Evolutionary conservation across 495 filamentous ascomycete species (phyloP), one percentile per base, ranked within the genome.

Genomic region (Aspergillus bridgeri): DNA sequence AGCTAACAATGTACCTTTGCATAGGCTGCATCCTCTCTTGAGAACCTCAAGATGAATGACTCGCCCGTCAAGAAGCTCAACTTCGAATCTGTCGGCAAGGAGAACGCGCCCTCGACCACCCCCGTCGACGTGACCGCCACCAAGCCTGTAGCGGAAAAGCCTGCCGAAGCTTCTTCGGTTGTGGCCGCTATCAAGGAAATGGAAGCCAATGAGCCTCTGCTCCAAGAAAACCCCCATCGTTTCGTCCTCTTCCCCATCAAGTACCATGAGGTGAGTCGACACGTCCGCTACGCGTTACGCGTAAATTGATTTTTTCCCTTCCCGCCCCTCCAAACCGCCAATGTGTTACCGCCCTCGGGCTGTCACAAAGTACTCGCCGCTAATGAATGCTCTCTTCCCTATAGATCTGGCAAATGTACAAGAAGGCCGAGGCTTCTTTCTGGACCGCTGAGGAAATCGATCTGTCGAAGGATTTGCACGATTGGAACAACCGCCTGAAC

Each of bases 381-480:
- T 38, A 38, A 38, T 13, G 3, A 21, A 5, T 23, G 21, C 42
- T 51, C 46, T 43, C 58, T 57, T 53, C 48, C 38, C 54, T 25
- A 69, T 65, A 93, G 94, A 93, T 98, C 78, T 98, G 94, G 94
- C 95, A 97, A 76, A 97, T 98, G 93, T 98, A 98, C 85, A 98
- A 98, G 88, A 98, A 98, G 80, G 95, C 95, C 64, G 93, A 97
- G 75, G 94, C 94, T 22, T 98, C 95, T 42, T 98, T 98, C 85
- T 98, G 94, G 94, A 98, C 95, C 53, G 94, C 94, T 54, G 94
- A 98, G 72, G 94, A 98, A 79, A 97, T 98, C 60, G 94, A 98
- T 79, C 85, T 98, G 24, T 96, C 93, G 65, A 98, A 98, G 80
- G 94, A 98, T 74, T 82, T 96, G 22, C 90, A 96, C 81, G 95